A percentile compares a stretch with the other conserved stretches of the same genome.
Evolutionary conservation across 2,329 filamentous ascomycete species (phyloP).

Genomic region (Aspergillus proliferans): DNA sequence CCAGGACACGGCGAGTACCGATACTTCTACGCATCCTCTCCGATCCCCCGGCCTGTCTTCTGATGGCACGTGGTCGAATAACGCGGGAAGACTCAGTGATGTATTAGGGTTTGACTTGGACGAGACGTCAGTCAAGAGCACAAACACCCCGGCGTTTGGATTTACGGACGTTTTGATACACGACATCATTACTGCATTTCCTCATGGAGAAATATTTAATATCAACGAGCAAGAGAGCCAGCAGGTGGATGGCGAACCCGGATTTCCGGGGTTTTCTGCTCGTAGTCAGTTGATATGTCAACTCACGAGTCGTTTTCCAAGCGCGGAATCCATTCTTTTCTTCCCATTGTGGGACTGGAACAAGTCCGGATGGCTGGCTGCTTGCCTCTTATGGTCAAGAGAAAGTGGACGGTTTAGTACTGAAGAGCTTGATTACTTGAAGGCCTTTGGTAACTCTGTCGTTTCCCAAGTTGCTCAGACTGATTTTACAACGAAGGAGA

Average conservation of each 20-base stretch:
- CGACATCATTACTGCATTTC: constrained; percentile 12
- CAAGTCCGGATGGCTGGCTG: constrained; percentile 28
- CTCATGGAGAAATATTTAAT: constrained; percentile 12
- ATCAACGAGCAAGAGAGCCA: constrained; percentile 1
- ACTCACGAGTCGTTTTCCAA: constrained; percentile 12
- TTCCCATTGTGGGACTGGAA: constrained; percentile 31
- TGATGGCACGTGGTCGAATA: constrained; percentile 2
- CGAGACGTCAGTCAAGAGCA: neutral
- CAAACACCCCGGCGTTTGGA: neutral
- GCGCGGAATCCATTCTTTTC: constrained; percentile 22
- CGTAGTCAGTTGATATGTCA: neutral
- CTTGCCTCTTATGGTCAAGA: constrained; percentile 22
- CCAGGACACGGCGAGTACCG: neutral
- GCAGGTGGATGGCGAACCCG: neutral
- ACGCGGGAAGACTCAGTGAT: constrained; percentile 11
- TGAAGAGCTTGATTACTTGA: constrained; percentile 30
- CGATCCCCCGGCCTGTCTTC: constrained; percentile 6
- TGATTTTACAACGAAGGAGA: constrained; percentile 32
- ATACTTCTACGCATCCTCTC: neutral
- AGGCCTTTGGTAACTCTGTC: constrained; percentile 28
- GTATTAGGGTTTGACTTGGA: constrained; percentile 7
- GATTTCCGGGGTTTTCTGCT: neutral
- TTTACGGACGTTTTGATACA: constrained; percentile 12
- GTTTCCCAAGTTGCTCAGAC: constrained; percentile 30
- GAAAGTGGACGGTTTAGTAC: constrained; percentile 12